phyloP scores from a whole-genome alignment of 2,329 filamentous ascomycete genomes.

The Fusarium sp. region DNA sequence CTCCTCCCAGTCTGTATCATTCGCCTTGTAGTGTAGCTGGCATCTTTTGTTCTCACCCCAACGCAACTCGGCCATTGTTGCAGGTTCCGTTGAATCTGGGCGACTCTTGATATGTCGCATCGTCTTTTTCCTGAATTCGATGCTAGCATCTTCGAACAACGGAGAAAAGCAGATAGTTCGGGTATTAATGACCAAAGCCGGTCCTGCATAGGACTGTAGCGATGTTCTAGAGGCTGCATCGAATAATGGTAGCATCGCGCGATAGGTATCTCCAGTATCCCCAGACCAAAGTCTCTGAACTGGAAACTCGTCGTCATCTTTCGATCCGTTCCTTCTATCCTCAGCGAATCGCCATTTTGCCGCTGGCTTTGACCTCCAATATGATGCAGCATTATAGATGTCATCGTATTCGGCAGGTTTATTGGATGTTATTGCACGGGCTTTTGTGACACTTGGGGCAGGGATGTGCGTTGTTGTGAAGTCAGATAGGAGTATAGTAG shows the following conservation, averaged over 20 bases:
- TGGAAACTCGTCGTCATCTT: no score
- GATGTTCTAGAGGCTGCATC: not conserved
- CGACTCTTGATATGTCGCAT: not conserved
- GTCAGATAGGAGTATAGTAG: constrained; percentile 19
- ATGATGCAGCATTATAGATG: no score
- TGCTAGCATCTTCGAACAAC: not conserved
- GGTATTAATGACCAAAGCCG: not conserved
- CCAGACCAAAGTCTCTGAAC: not conserved
- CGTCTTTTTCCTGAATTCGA: not conserved
- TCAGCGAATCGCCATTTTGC: constrained; percentile 22
- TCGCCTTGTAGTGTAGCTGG: no score
- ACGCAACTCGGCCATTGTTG: no score
- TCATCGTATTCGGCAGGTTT: not conserved
- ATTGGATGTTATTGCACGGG: no score
- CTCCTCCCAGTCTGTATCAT: no score
- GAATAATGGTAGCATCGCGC: constrained; percentile 4
- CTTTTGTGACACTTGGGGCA: not conserved
- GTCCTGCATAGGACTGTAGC: not conserved
- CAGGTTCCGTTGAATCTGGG: not conserved
- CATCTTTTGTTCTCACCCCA: no score
- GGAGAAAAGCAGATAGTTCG: not conserved
- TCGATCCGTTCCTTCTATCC: not conserved
- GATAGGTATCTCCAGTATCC: constrained; percentile 11
- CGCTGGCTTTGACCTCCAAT: not conserved
- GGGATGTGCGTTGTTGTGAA: not conserved